These are phyloP conservation scores for Hypoxylon rickii DNA, from an alignment of 495 filamentous ascomycete genomes.

Conservation along the genomic window DNA sequence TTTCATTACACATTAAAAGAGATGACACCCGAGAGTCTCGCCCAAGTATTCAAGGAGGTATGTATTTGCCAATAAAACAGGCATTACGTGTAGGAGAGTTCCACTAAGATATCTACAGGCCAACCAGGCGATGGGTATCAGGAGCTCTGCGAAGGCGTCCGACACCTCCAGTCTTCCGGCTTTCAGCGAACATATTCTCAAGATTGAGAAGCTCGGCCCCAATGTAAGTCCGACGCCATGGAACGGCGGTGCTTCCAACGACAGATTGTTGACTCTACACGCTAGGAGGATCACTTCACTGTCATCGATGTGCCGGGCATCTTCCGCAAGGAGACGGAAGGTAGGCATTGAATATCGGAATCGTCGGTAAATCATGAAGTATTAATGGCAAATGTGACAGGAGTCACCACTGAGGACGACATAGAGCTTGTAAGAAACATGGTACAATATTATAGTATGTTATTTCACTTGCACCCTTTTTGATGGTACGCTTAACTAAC, in stretches of 20 bases:
- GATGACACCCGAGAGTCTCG: conserved; percentile 32
- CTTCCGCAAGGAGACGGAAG: conserved; percentile 57
- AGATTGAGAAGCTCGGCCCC: conserved; percentile 63
- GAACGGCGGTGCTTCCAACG: not conserved
- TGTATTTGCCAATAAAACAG: too few species aligned
- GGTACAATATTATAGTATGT: conserved; percentile 58
- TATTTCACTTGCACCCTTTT: not conserved
- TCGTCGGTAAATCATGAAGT: not conserved
- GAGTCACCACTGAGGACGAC: conserved; percentile 50
- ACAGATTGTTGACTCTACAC: not conserved
- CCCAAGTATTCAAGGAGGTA: conserved; percentile 32
- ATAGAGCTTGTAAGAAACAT: conserved; percentile 56
- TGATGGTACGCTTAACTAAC: conserved; percentile 4
- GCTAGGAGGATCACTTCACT: conserved; percentile 55
- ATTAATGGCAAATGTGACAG: conserved; percentile 4
- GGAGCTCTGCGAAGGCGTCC: conserved; percentile 6
- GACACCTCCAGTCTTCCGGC: conserved; percentile 23
- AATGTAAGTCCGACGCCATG: conserved; percentile 31
- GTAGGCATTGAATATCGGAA: too few species aligned
- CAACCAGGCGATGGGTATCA: conserved; percentile 52
- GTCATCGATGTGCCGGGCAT: conserved; percentile 67
- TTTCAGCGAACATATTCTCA: conserved; percentile 51
- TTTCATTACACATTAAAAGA: conserved; percentile 29
- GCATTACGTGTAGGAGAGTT: too few species aligned
- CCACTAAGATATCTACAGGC: too few species aligned